Conservation (phyloP, 208 protist species). For the Naegleria fowleri region DNA sequence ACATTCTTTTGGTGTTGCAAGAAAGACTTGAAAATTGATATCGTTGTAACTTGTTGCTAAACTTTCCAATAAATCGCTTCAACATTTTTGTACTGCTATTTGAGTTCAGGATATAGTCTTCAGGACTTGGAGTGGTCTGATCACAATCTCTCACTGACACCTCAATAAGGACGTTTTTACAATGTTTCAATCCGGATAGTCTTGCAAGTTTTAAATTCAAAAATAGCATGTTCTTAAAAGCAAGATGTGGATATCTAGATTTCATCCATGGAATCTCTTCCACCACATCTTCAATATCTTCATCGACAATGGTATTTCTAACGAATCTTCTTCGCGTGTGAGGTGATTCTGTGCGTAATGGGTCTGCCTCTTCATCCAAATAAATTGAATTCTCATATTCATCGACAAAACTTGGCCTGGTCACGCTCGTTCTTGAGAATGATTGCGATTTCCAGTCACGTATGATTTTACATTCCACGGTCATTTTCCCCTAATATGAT, state of each 20-base stretch:
- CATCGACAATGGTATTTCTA: not conserved
- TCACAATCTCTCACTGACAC: not conserved
- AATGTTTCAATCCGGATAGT: not conserved
- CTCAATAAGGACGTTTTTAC: not conserved
- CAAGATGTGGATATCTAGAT: not conserved
- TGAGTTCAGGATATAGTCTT: not conserved
- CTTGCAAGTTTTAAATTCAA: not conserved
- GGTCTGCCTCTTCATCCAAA: not conserved
- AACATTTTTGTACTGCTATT: not conserved
- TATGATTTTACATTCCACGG: not conserved
- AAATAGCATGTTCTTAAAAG: not conserved
- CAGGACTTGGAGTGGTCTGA: not conserved
- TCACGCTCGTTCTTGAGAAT: not conserved
- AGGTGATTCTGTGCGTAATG: not conserved
- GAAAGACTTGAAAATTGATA: conserved; percentile 1
- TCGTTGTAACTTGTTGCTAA: not conserved
- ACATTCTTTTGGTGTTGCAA: not conserved
- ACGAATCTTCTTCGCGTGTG: not conserved
- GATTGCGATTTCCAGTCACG: not conserved
- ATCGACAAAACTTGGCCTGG: too few relatives aligned
- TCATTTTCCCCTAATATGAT: not conserved
- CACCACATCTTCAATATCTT: not conserved
- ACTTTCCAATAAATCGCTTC: not conserved
- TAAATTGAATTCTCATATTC: not conserved
- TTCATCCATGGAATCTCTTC: not conserved